These are phyloP conservation scores for Fomitopsis pulvina DNA, from an alignment of 768 basidiomycete species.

Conservation along the genomic window DNA sequence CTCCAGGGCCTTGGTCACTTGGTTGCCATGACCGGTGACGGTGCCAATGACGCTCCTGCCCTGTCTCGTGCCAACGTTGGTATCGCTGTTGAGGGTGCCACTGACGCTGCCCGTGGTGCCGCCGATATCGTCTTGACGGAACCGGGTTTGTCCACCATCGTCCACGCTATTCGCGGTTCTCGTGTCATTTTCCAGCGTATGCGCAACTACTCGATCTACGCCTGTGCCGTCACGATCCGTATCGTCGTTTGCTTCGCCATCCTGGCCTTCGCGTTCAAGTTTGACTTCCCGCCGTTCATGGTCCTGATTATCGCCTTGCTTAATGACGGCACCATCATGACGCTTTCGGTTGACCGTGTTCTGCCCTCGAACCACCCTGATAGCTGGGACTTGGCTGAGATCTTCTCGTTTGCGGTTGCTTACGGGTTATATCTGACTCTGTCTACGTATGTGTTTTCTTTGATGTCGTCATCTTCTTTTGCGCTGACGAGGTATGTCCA, in stretches of 20 bases:
- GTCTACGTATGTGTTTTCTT: constrained; percentile 71
- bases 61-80: constrained; percentile 98
- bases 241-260: constrained; percentile 97
- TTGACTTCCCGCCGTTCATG: constrained; percentile 99
- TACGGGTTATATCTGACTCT: constrained; percentile 91
- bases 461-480: constrained; percentile 24
- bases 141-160: constrained; percentile 97
- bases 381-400: constrained; percentile 94
- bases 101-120: constrained; percentile 96
- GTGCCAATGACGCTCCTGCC: constrained; percentile 96
- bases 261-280: constrained; percentile 92
- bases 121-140: constrained; percentile 98
- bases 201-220: constrained; percentile 98
- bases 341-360: constrained; percentile 84
- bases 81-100: constrained; percentile 99
- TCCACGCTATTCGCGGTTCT: constrained; percentile 96
- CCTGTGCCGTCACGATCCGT: constrained; percentile 94
- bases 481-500: constrained; percentile 72
- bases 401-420: constrained; percentile 93
- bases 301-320: constrained; percentile 94
- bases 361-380: constrained; percentile 90
- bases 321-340: constrained; percentile 99
- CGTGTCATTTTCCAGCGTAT: constrained; percentile 99
- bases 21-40: constrained; percentile 99
- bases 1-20: constrained; percentile 93